Evolutionary conservation across 2,329 filamentous ascomycete species (phyloP), one percentile per base, ranked within the genome.

Genomic region (Alternaria longipes): DNA sequence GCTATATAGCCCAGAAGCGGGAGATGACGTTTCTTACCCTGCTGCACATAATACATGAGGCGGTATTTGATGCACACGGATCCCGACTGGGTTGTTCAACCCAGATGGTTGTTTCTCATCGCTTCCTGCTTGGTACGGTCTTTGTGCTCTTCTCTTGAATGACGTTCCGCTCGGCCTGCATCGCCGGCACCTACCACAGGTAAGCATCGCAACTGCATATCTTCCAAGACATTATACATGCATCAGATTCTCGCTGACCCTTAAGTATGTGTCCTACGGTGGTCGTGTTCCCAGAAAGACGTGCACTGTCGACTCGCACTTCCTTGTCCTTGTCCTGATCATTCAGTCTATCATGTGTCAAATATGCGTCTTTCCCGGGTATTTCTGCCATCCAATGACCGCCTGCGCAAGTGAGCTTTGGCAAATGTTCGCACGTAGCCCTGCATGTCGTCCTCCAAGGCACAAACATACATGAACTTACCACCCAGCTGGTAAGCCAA

Each of bases 1-100:
- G 36, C 30, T 26, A 22, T 41, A 46, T 55, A 16, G 20, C n/a
- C 57, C 32, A 18, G 45, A 32, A 45, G 32, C 57, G 38, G 52
- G 45, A 56, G 34, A 54, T 56, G 57, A 51, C 52, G 52, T 60
- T 51, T 36, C 45, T 53, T 40, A 40, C 57, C 52, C 57, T 56
- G 52, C 26, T 11, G 26, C 54, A 38, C 45, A 56, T 30, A 46
- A 51, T 52, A 51, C 50, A 45, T 41, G 49, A 49, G 18, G 24
- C 38, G 14, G 18, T 20, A 18, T 42, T 26, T 22, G 40, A 32
- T 44, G 24, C 28, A 30, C 40, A 42, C 38, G n/a, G 26, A 30
- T 44, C 8, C 11, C 5, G n/a, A 52, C 22, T 34, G 30, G 46
- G 11, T 49, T 40, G 20, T 34, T 40, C 16, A 24, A 32, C n/a